Base-by-base conservation (phyloP, 2,329 filamentous ascomycete genomes). In the Colletotrichum gigasporum region DNA sequence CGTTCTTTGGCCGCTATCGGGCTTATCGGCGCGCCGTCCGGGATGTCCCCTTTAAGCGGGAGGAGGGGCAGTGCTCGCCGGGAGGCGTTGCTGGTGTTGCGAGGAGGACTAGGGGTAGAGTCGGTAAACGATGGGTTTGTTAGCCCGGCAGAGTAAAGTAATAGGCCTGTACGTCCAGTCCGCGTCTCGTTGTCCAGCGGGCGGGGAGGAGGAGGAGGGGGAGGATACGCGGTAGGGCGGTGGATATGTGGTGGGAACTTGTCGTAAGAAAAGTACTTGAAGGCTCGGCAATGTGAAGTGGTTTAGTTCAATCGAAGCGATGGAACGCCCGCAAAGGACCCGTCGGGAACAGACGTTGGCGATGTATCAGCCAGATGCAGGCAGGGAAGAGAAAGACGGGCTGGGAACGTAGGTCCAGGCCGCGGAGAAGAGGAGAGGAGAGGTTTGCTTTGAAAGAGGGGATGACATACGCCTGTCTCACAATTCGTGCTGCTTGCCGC, bases 21-120 rank as follows among this genome's bases (percentile, higher is more conserved):
- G 42, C 61, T 67, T 67, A 56, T 65, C 61, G 62, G 55, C 18
- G 50, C 42, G 42, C 26, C 32, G 42, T 51, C 62, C 56, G 57
- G 62, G 50, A 65, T 62, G 50, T 50, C 18, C 62, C 57, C 26
- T 45, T 45, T 62, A 16, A 50, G 50, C 41, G 45, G 59, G 39
- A 65, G 54, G 63, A 65, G 63, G 63, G 63, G 59, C 52, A 65
- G 52, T 65, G 62, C 50, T 65, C 28, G 20, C 48, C 11, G 42
- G 35, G 42, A 48, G 47, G 47, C 39, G 41, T 52, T 42, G 52
- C 42, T 35, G 52, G 20, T 54, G 50, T 32, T 22, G 41, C 44
- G 24, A 58, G 48, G 18, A 22, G 10, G 18, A 16, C 18, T 53
- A 61, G 42, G 48, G 56, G 50, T 54, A 62, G 50, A 55, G 42